These are phyloP conservation scores for Amanita pallidorosea DNA, from an alignment of 768 basidiomycete species.

Conservation along the genomic window DNA sequence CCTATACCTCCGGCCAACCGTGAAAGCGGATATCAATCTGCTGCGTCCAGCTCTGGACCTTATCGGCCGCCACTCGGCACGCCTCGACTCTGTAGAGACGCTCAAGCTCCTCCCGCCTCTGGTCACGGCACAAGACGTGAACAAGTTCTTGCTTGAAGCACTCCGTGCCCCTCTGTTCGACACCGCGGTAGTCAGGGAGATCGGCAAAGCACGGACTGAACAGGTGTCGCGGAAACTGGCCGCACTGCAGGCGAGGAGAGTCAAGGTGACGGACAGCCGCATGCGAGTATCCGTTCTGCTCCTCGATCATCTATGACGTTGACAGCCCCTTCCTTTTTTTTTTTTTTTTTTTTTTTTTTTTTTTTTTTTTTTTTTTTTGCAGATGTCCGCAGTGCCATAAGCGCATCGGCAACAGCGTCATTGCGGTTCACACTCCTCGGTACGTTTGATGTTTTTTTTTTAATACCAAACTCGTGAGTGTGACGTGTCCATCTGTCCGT, in stretches of 20 bases:
- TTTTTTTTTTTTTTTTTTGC: neutral
- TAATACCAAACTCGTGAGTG: neutral
- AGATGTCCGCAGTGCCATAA: slow-evolving; percentile 97
- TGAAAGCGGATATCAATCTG: slow-evolving; percentile 39
- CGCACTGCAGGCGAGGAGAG: slow-evolving; percentile 66
- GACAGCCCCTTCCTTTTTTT: neutral
- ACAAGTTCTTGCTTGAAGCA: slow-evolving; percentile 65
- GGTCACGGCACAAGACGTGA: slow-evolving; percentile 73
- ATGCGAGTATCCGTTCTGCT: slow-evolving; percentile 50
- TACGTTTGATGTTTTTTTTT: slow-evolving; percentile 21
- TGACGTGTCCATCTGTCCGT: neutral
- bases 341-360: too few relatives aligned
- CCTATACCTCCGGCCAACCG: slow-evolving; percentile 74
- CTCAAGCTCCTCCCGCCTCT: slow-evolving; percentile 85
- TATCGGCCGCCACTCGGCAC: slow-evolving; percentile 73
- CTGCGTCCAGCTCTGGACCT: slow-evolving; percentile 81
- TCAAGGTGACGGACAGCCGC: slow-evolving; percentile 84
- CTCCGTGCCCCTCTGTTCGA: slow-evolving; percentile 61
- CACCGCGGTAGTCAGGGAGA: slow-evolving; percentile 52
- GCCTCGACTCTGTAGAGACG: slow-evolving; percentile 73
- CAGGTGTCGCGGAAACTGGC: slow-evolving; percentile 66
- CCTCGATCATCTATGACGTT: neutral
- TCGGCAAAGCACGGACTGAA: slow-evolving; percentile 70
- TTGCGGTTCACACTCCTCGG: slow-evolving; percentile 88
- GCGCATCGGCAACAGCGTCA: slow-evolving; percentile 84